Percentiles rank a stretch among this genome's conserved stretches.
Conservation (phyloP, 2,329 filamentous ascomycete species). For the Penicillium palitans region DNA sequence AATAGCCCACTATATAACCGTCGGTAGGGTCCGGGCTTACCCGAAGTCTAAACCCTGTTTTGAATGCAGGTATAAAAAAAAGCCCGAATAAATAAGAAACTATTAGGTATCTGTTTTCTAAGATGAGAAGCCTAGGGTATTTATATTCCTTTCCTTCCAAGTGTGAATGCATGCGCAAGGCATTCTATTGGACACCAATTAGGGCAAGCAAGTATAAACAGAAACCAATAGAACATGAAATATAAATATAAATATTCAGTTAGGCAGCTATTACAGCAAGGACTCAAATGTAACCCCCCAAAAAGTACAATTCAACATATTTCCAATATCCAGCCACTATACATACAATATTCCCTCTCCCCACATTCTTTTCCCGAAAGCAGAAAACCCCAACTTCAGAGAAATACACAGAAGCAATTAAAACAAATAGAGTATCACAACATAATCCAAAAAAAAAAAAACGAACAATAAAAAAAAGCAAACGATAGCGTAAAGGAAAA, state of each 20-base stretch:
- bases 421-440: constrained; percentile 7
- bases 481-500: not conserved
- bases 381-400: not conserved
- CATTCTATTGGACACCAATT: too few species aligned
- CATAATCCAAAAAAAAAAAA: constrained; percentile 1
- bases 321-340: constrained; percentile 8
- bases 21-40: too few species aligned
- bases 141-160: too few species aligned
- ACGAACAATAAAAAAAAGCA: not conserved
- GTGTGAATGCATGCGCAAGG: too few species aligned
- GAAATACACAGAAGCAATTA: not conserved
- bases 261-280: not conserved
- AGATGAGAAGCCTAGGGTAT: too few species aligned
- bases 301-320: not conserved
- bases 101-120: too few species aligned
- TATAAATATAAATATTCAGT: not conserved
- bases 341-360: constrained; percentile 4
- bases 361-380: constrained; percentile 13
- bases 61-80: too few species aligned
- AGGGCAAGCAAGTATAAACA: not conserved
- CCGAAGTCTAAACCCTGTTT: too few species aligned
- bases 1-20: too few species aligned
- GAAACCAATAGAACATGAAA: not conserved
- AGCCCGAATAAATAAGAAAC: too few species aligned
- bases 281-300: not conserved